phyloP scores from a whole-genome alignment of 306 rosid genomes.

The Oxytropis ochrocephala region DNA sequence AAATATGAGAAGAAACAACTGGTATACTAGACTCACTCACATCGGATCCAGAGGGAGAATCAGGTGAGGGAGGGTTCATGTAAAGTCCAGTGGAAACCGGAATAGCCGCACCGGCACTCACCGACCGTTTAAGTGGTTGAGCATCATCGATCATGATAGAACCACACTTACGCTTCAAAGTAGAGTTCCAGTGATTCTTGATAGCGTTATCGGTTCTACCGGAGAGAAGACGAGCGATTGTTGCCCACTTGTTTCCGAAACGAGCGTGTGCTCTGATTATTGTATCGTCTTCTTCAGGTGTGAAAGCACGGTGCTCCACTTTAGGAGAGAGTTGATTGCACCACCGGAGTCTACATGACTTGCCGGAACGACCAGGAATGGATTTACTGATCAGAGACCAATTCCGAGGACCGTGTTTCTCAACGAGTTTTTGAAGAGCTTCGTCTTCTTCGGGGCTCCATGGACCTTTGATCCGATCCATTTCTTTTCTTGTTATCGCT shows the following conservation, averaged over 20 bases:
- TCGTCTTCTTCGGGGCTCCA: constrained; percentile 99
- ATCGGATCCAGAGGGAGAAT: constrained; percentile 88
- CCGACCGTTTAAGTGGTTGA: constrained; percentile 67
- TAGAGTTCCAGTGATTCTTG: constrained; percentile 98
- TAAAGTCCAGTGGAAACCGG: constrained; percentile 56
- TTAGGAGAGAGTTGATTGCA: constrained; percentile 96
- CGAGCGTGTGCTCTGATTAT: constrained; percentile 87
- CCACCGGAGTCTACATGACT: constrained; percentile 93
- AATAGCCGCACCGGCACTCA: constrained; percentile 67
- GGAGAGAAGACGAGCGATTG: constrained; percentile 76
- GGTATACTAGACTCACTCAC: constrained; percentile 79
- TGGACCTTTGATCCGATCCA: constrained; percentile 97
- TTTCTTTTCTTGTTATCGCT: constrained; percentile 34
- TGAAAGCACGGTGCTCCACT: constrained; percentile 88
- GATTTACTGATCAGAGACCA: constrained; percentile 90
- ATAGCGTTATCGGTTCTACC: constrained; percentile 98
- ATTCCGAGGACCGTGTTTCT: constrained; percentile 84
- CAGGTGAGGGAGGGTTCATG: constrained; percentile 47
- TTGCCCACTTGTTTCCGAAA: constrained; percentile 97
- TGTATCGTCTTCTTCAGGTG: constrained; percentile 82
- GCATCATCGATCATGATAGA: constrained; percentile 28
- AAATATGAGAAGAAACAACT: constrained; percentile 40
- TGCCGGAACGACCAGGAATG: constrained; percentile 88
- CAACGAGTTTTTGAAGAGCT: constrained; percentile 60
- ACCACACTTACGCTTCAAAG: constrained; percentile 74